Evolutionary conservation across 768 basidiomycete genomes (phyloP), one percentile per base, ranked within the genome.

Genomic region (Collybia sordida): DNA sequence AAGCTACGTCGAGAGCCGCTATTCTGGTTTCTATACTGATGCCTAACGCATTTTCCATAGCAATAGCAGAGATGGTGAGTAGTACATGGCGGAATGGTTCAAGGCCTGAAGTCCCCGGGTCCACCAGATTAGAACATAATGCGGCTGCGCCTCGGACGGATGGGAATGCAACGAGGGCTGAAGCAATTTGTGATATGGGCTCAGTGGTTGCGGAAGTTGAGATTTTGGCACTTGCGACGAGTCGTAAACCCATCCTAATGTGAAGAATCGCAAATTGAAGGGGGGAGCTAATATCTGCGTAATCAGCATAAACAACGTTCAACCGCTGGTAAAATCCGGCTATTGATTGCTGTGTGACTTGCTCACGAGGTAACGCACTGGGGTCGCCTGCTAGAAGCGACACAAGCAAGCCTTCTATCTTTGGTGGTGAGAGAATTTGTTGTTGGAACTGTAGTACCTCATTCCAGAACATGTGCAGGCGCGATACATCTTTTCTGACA

Each of bases 281-380:
- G 1, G 90, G 84, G 28, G 70, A 63, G 37, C 73, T 78, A 49
- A 98, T 74, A 66, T 98, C 96, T 22, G 66, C 64, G 55, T 85
- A 87, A 27, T 88, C 84, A 0, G 73, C 62, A 64, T 96, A 97
- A 19, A 78, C 78, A 1, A 72, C 67, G 42, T 79, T 74, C 49
- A 97, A 68, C 8, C 96, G 82, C 42, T 83, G 88, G 31, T 76
- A 69, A 61, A 98, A 95, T 6, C 88, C 86, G 1, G 79, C 70
- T 40, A 95, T 79, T 3, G 92, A 88, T 37, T 86, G 81, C 63
- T 97, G 94, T 22, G 90, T 62, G 35, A 90, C 83, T 38, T 76
- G 68, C 68, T 93, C 92, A 17, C 83, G 82, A 31, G 73, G 64
- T 4, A 58, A 37, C 17, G 78, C 77, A 49, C 70, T 66, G 4